phyloP scores from a whole-genome alignment of 2,329 filamentous ascomycete genomes.

The Fusarium sp. region DNA sequence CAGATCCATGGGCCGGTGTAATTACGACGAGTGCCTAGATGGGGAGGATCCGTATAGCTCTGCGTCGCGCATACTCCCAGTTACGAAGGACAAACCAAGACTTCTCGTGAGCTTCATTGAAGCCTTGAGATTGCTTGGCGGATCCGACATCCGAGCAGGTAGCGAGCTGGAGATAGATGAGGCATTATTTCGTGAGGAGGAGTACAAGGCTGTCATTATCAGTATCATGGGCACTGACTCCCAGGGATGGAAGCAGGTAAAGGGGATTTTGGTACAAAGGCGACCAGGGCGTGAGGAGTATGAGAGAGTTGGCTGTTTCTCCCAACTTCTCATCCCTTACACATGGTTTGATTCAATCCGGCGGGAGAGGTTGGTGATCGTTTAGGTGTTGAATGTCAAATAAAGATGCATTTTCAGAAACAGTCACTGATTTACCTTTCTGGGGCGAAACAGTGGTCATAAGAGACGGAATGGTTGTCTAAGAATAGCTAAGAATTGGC shows the following conservation, averaged over 20 bases:
- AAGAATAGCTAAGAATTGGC: not conserved
- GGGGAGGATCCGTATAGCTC: not conserved
- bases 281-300: not conserved
- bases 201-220: not conserved
- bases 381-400: not conserved
- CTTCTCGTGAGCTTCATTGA: not conserved
- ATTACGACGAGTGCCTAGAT: not conserved
- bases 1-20: not conserved
- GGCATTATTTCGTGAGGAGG: not conserved
- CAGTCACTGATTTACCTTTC: not conserved
- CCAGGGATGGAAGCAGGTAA: not conserved
- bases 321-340: fast-evolving
- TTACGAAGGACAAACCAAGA: not conserved
- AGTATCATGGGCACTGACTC: not conserved
- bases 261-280: not conserved
- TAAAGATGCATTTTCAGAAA: not conserved
- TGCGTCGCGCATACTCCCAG: not conserved
- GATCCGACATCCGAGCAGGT: not conserved
- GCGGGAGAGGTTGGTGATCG: not conserved
- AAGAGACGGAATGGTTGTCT: not conserved
- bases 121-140: fast-evolving
- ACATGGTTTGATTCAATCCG: not conserved
- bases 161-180: not conserved
- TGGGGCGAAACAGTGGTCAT: not conserved
- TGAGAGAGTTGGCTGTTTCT: not conserved